Evolutionary conservation across 345 rosid species (phyloP), one percentile per base, ranked within the genome.

Genomic region (Pistacia atlantica): DNA sequence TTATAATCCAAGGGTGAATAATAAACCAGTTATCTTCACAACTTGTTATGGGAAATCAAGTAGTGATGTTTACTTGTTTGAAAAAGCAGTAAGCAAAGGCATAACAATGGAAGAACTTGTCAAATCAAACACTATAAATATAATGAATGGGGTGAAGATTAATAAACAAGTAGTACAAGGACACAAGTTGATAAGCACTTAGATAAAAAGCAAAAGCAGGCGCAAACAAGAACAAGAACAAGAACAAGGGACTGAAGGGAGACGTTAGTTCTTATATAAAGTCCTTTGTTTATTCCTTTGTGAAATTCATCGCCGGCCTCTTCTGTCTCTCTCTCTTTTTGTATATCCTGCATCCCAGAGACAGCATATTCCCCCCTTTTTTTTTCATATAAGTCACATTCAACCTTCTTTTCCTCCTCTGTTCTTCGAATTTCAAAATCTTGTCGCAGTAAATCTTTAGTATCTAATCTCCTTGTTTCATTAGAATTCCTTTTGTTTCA

Each of bases 371-470:
- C n/a, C n/a, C n/a, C n/a, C n/a, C n/a, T n/a, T n/a, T 20, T 11
- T 12, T 51, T 51, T 37, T 16, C 4, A 16, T 7, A 38, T 17
- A 37, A 54, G 1, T 16, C 28, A 38, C 18, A 65, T 42, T 6
- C 48, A 65, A 63, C 17, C 13, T 31, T 28, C 42, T 8, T 48
- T 8, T 28, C 2, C 71, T 25, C 8, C 38, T 10, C n/a, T 54
- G 9, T 8, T 17, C 8, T 33, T 28, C 42, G 17, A 69, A 42
- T 38, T 33, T 60, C 45, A 18, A 46, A 72, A 25, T 59, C 28
- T 66, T 45, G 75, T 71, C 20, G 20, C 38, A 42, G 28, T 28
- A 61, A 72, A 54, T 70, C 62, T 70, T 54, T 48, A 4, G 16
- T 71, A 56, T 49, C 58, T 49, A 4, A 28, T 51, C 11, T 51